phyloP scores from a whole-genome alignment of 2,329 filamentous ascomycete species.

The Xylariomycetidae sp. region DNA sequence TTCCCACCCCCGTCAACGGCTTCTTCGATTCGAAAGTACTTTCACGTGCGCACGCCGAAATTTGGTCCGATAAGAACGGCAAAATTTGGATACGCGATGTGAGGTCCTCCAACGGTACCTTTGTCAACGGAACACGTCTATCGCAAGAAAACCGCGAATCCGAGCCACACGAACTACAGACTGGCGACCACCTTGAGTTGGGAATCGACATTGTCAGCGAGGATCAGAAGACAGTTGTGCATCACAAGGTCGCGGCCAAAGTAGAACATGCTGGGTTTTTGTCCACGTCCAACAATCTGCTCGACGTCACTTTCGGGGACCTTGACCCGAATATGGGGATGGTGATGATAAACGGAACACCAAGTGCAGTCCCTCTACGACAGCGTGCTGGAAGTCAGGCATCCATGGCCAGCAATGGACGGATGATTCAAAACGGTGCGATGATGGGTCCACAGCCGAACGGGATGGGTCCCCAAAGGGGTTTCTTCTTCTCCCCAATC shows the following conservation, averaged over 20 bases:
- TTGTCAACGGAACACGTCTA: constrained; percentile 86
- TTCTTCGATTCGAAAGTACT: constrained; percentile 98
- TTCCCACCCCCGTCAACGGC: constrained; percentile 84
- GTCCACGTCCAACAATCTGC: constrained; percentile 64
- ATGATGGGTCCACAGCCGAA: constrained; percentile 47
- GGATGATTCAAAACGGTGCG: constrained; percentile 48
- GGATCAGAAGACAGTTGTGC: constrained; percentile 96
- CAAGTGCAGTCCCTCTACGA: constrained; percentile 63
- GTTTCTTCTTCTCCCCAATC: constrained; percentile 81
- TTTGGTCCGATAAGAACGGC: constrained; percentile 76
- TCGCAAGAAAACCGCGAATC: constrained; percentile 95
- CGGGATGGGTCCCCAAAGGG: constrained; percentile 65
- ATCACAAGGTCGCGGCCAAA: constrained; percentile 96
- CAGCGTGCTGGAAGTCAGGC: constrained; percentile 63
- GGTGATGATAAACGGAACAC: constrained; percentile 65
- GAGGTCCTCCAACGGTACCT: constrained; percentile 97
- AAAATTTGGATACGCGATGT: constrained; percentile 96
- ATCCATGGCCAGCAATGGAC: constrained; percentile 56
- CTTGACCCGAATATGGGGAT: constrained; percentile 73
- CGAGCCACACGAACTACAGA: constrained; percentile 87
- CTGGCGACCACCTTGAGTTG: constrained; percentile 85
- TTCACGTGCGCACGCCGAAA: constrained; percentile 90
- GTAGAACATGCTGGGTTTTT: constrained; percentile 91
- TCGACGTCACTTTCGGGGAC: constrained; percentile 90
- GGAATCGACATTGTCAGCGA: constrained; percentile 99